Percentiles rank a stretch among this genome's conserved stretches.
These are phyloP conservation scores for Chaetoceros tenuissimus DNA, from an alignment of 108 stramenopile genomes.

Conservation along the genomic window DNA sequence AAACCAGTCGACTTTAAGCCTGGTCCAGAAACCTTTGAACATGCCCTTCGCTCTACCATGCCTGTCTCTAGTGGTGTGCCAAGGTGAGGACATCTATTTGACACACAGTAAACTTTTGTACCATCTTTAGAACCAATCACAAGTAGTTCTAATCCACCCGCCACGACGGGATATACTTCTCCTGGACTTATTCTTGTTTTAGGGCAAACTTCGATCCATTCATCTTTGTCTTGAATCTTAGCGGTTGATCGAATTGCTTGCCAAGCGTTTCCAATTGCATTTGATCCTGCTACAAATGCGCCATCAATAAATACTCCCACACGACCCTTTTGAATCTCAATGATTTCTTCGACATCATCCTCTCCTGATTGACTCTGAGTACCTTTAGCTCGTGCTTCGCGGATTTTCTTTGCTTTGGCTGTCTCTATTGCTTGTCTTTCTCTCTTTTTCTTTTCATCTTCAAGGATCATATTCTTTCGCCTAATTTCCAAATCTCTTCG, in stretches of 20 bases:
- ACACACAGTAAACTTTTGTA: conserved; percentile 64
- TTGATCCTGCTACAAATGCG: neutral
- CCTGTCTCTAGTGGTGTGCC: conserved; percentile 95
- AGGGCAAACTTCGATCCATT: conserved; percentile 74
- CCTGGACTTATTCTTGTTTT: conserved; percentile 87
- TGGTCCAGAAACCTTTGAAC: neutral
- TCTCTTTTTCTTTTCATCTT: neutral
- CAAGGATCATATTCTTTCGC: neutral
- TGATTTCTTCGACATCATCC: neutral
- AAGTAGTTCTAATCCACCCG: conserved; percentile 65
- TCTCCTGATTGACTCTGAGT: neutral
- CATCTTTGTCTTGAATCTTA: conserved; percentile 14
- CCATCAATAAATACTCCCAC: neutral
- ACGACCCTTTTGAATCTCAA: neutral
- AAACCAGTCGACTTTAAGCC: neutral
- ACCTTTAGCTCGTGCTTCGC: neutral
- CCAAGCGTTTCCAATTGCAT: neutral
- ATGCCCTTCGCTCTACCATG: conserved; percentile 54
- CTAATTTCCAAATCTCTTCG: neutral
- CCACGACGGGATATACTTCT: conserved; percentile 78
- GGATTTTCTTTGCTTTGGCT: neutral
- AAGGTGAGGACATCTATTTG: conserved; percentile 93
- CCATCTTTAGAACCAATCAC: conserved; percentile 69
- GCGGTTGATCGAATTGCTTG: neutral
- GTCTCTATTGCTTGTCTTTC: neutral